Conservation (phyloP, 345 rosid species). For the Turritis glabra region DNA sequence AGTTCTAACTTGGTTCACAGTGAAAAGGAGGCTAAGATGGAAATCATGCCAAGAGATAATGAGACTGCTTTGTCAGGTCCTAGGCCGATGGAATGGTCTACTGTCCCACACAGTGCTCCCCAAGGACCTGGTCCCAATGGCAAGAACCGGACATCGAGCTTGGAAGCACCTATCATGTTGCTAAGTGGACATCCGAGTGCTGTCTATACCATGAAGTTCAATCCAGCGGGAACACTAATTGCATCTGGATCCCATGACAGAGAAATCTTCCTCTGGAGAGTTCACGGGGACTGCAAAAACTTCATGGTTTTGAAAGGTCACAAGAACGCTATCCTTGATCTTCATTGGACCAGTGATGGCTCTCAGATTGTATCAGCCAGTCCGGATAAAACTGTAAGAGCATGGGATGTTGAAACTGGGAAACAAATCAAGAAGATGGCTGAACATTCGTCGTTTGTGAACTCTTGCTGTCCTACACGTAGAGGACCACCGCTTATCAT, state of each 20-base stretch:
- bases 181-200: conserved; percentile 87
- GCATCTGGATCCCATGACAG: conserved; percentile 97
- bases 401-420: conserved; percentile 94
- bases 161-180: conserved; percentile 94
- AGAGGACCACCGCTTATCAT: conserved; percentile 92
- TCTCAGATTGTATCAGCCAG: conserved; percentile 89
- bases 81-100: conserved; percentile 92
- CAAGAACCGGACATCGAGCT: conserved; percentile 71
- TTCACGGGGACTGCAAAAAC: conserved; percentile 93
- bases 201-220: conserved; percentile 86
- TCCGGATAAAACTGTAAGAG: conserved; percentile 87
- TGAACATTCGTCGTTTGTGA: conserved; percentile 88
- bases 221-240: conserved; percentile 76
- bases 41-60: conserved; percentile 53
- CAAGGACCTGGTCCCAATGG: conserved; percentile 52
- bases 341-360: conserved; percentile 94
- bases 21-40: conserved; percentile 47
- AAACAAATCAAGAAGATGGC: conserved; percentile 98
- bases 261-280: conserved; percentile 89
- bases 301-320: conserved; percentile 96
- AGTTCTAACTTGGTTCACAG: background rate
- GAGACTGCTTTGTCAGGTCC: conserved; percentile 72
- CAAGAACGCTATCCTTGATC: conserved; percentile 91
- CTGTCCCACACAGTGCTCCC: conserved; percentile 55
- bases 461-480: conserved; percentile 87